Percentiles rank a stretch among this genome's conserved stretches.
Conservation (phyloP, 176 grass and related monocot genomes). For the Hordeum marinum region DNA sequence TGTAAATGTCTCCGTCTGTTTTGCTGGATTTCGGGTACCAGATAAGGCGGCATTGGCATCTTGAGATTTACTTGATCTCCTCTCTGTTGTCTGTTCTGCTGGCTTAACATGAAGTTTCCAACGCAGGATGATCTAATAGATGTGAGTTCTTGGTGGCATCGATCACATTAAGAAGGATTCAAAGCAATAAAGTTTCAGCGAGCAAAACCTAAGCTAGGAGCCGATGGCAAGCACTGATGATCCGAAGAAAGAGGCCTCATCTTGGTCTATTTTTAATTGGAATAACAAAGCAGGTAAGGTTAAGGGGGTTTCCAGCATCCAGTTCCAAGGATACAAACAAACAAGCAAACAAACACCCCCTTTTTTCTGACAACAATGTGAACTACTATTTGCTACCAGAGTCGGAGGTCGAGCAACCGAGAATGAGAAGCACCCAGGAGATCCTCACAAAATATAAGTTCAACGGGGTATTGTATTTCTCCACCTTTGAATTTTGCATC, state of each 20-base stretch:
- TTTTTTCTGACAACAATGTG: background rate
- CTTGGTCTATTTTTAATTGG: constrained; percentile 24
- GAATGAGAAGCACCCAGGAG: constrained; percentile 74
- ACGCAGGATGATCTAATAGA: constrained; percentile 39
- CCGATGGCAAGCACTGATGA: constrained; percentile 23
- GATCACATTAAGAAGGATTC: constrained; percentile 26
- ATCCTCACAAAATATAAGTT: constrained; percentile 93
- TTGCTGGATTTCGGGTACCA: constrained; percentile 3
- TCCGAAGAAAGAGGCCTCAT: constrained; percentile 36
- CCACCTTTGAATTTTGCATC: background rate
- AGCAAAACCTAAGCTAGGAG: background rate
- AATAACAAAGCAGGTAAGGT: constrained; percentile 47
- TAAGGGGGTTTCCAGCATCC: constrained; percentile 11
- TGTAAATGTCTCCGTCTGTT: background rate
- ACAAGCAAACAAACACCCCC: background rate
- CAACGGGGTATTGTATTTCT: constrained; percentile 50
- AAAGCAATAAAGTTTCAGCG: constrained; percentile 6
- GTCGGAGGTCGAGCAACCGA: constrained; percentile 21
- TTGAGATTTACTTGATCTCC: background rate
- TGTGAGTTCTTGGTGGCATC: constrained; percentile 26
- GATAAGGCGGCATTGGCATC: constrained; percentile 29
- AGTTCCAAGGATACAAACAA: background rate
- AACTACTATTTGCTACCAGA: constrained; percentile 28
- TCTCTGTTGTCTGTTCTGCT: background rate
- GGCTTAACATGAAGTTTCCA: constrained; percentile 4